A percentile compares a stretch with the other conserved stretches of the same genome.
Evolutionary conservation across 2,329 filamentous ascomycete genomes (phyloP).

Genomic region (Neodidymelliopsis sp.): DNA sequence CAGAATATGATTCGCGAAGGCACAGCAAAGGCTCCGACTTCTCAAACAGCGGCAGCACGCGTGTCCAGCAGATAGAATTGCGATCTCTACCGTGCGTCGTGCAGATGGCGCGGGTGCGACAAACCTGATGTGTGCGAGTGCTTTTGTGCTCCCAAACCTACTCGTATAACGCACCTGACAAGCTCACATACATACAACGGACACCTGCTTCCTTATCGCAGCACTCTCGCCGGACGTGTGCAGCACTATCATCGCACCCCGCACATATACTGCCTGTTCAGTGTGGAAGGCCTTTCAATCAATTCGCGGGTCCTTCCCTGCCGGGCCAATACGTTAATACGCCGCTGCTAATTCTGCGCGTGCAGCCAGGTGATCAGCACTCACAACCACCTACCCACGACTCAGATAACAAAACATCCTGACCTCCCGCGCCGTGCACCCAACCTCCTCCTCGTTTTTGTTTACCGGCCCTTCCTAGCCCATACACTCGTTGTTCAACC

Average conservation of each 20-base stretch:
- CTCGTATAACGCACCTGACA: constrained; percentile 8
- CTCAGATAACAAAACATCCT: constrained; percentile 34
- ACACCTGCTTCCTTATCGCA: constrained; percentile 15
- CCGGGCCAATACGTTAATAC: constrained; percentile 15
- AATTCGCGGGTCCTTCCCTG: constrained; percentile 1
- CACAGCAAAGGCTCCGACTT: not conserved
- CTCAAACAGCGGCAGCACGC: constrained; percentile 14
- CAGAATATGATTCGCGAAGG: constrained; percentile 4
- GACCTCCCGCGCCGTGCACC: constrained; percentile 25
- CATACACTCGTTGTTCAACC: constrained; percentile 36
- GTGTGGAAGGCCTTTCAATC: not conserved
- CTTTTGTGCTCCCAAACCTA: constrained; percentile 1
- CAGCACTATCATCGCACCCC: not conserved
- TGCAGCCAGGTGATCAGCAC: constrained; percentile 39
- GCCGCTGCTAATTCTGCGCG: constrained; percentile 36
- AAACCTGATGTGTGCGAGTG: not conserved
- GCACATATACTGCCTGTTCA: constrained; percentile 6
- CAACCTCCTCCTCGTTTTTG: constrained; percentile 23
- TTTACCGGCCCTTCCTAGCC: constrained; percentile 17
- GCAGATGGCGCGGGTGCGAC: constrained; percentile 24
- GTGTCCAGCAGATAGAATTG: constrained; percentile 6
- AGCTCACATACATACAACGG: constrained; percentile 11
- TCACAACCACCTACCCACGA: constrained; percentile 15
- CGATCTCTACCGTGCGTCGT: constrained; percentile 18
- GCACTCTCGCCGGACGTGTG: constrained; percentile 1